phyloP scores from a whole-genome alignment of 441 rosid genomes.

The Viola pubescens region DNA sequence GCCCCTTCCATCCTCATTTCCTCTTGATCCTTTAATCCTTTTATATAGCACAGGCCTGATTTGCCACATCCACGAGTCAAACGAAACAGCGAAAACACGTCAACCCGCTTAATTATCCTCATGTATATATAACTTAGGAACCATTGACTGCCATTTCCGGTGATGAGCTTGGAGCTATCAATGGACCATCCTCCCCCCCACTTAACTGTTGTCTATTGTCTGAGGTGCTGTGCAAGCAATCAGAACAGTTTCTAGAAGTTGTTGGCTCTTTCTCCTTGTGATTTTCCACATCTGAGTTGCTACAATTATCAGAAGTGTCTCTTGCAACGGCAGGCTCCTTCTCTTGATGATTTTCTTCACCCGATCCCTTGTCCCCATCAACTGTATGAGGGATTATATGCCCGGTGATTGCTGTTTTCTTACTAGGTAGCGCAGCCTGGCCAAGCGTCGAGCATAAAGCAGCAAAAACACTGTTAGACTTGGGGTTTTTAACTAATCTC shows the following conservation, averaged over 20 bases:
- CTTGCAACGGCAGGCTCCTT: constrained; percentile 28
- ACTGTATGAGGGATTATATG: constrained; percentile 19
- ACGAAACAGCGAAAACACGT: constrained; percentile 20
- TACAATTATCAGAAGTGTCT: constrained; percentile 30
- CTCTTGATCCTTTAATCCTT: constrained; percentile 4
- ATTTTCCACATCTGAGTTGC: constrained; percentile 44
- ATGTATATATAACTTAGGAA: constrained; percentile 33
- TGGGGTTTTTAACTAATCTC: constrained; percentile 48
- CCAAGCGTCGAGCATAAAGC: constrained; percentile 79
- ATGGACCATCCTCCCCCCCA: constrained; percentile 57
- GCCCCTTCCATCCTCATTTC: constrained; percentile 13
- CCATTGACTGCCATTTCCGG: constrained; percentile 95
- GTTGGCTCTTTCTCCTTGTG: constrained; percentile 45
- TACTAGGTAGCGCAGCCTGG: constrained; percentile 74
- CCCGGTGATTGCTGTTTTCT: constrained; percentile 36
- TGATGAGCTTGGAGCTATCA: constrained; percentile 67
- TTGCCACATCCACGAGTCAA: constrained; percentile 19
- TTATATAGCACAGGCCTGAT: constrained; percentile 6
- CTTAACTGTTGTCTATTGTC: constrained; percentile 64
- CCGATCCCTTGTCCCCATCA: constrained; percentile 31
- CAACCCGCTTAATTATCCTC: constrained; percentile 8
- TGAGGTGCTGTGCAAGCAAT: constrained; percentile 39
- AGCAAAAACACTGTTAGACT: constrained; percentile 62
- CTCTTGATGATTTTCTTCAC: constrained; percentile 27
- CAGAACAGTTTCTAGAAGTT: constrained; percentile 44